These are phyloP conservation scores for Rhynchospora breviuscula DNA, from an alignment of 176 grass and related monocot genomes.

Conservation along the genomic window DNA sequence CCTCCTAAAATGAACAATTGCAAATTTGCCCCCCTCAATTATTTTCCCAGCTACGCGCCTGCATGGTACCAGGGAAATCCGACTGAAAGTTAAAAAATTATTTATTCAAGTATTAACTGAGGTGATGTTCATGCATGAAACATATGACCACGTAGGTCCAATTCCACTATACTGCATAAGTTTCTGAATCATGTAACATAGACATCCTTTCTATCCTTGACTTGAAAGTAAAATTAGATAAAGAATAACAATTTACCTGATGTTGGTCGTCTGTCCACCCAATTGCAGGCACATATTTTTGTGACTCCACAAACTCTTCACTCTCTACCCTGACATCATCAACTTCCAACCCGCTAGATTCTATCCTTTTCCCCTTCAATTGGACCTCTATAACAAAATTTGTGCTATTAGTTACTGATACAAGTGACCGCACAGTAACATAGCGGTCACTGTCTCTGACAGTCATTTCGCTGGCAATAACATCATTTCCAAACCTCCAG, in stretches of 20 bases:
- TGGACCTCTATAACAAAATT: slow-evolving; percentile 55
- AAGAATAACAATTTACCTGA: slow-evolving; percentile 9
- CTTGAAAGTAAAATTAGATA: neutral
- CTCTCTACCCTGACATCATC: slow-evolving; percentile 31
- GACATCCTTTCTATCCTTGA: neutral
- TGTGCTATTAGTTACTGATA: slow-evolving; percentile 73
- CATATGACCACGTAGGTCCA: neutral
- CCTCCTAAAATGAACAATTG: no score
- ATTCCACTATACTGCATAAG: neutral
- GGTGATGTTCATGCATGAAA: neutral
- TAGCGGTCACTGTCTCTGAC: slow-evolving; percentile 81
- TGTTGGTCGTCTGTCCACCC: slow-evolving; percentile 30
- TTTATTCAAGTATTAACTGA: neutral
- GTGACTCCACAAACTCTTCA: slow-evolving; percentile 35
- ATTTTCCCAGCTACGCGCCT: no score
- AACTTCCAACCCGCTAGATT: slow-evolving; percentile 34
- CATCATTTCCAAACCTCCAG: slow-evolving; percentile 87
- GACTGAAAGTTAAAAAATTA: neutral
- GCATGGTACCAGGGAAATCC: neutral
- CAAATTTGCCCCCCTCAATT: no score
- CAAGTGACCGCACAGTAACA: slow-evolving; percentile 81
- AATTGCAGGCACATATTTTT: slow-evolving; percentile 27
- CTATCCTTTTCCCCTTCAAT: slow-evolving; percentile 50
- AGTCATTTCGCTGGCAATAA: slow-evolving; percentile 85
- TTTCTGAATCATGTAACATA: neutral